Base-by-base conservation (phyloP, 495 filamentous ascomycete genomes). In the Stereocaulon alpinum region DNA sequence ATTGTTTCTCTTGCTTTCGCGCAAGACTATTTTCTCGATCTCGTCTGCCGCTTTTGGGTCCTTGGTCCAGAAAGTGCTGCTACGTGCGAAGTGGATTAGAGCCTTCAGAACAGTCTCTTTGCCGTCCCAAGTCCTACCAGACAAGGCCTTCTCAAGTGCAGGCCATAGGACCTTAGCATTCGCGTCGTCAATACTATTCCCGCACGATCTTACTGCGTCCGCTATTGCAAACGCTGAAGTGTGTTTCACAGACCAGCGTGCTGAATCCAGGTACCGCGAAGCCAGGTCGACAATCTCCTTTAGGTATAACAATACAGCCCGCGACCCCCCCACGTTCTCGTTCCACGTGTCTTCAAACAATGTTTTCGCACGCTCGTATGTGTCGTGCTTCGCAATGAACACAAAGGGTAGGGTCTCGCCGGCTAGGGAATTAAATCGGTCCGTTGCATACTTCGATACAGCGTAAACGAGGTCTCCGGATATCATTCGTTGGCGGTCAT, bases 1-100 rank as follows among this genome's bases (percentile, higher is more conserved):
- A 68, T 96, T 98, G 63, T 88, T 88, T 17, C 93, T 83, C 74
- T 90, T 95, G 10, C 90, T 90, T 78, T 98, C 93, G 54, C 92
- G 82, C 54, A 91, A 71, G 20, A 83, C 77, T 63, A 96, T 64
- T 68, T 80, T 80, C 68, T 73, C 72, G 65, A 82, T 77, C 58
- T 79, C 66, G 18, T 75, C 70, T 44, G 68, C 67, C 6, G 82
- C 66, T 51, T 73, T 71, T 22, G 69, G 62, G 40, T 84, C 77
- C 14, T 66, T 69, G 40, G 68, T 66, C 80, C 87, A 90, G 24
- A 87, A 65, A 15, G 67, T 73, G 65, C 76, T 79, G 14, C 75
- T 79, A 55, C 84, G 74, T 2, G 84, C 81, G 64, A 96, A 91
- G 58, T 81, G 82, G 14, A 88, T 85, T 69, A 95, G 86, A n/a